Evolutionary conservation across 192 early-diverging fungal species (phyloP).

Genomic region (Dispira parvispora): DNA sequence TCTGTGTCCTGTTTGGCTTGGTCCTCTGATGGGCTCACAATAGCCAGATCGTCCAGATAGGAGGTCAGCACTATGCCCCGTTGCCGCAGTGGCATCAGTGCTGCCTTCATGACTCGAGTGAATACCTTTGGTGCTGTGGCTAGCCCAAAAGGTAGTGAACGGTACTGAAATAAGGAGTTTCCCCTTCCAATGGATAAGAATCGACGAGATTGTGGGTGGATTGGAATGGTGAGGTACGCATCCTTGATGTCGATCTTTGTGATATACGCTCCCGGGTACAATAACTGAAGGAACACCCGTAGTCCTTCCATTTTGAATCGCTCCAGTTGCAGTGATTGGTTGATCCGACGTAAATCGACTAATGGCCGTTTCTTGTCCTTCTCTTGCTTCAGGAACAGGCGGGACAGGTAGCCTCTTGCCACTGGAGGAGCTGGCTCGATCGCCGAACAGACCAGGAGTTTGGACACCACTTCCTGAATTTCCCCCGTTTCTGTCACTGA

Average conservation of each 20-base stretch:
- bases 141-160: background rate
- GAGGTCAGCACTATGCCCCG: background rate
- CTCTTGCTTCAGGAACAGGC: slow-evolving; percentile 2
- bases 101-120: background rate
- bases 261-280: background rate
- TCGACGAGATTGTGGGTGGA: background rate
- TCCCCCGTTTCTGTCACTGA: background rate
- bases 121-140: background rate
- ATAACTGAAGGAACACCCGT: background rate
- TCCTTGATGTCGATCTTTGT: slow-evolving; percentile 1
- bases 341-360: background rate
- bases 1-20: background rate
- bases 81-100: background rate
- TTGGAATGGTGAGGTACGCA: background rate
- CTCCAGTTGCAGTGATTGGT: background rate
- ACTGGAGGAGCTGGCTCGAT: background rate
- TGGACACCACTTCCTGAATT: background rate
- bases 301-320: background rate
- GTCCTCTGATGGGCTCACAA: background rate
- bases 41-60: slow-evolving; percentile 3
- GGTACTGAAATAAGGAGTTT: background rate
- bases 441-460: background rate
- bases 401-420: background rate
- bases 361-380: slow-evolving; percentile 3
- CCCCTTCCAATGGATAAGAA: background rate